Percentiles rank a stretch among this genome's conserved stretches.
Evolutionary conservation across 2,329 filamentous ascomycete species (phyloP).

Genomic region (Calonectria leucothoes): DNA sequence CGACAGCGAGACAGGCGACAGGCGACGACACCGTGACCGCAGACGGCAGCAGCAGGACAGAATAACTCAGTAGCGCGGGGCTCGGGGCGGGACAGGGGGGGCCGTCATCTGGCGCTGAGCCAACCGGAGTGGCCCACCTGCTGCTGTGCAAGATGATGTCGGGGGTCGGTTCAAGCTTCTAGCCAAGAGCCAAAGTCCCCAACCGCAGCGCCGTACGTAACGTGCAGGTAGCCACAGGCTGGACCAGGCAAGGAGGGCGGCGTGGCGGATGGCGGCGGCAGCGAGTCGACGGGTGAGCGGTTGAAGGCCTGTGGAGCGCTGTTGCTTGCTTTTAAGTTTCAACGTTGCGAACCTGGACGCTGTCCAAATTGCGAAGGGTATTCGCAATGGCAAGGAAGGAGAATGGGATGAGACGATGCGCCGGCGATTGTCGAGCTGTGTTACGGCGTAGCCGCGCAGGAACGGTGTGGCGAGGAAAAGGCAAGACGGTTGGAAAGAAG

Average conservation of each 20-base stretch:
- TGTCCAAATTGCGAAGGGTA: background rate
- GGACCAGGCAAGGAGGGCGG: slow-evolving; percentile 4
- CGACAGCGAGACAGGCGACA: slow-evolving; percentile 31
- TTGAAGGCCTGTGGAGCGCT: slow-evolving; percentile 17
- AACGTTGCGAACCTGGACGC: background rate
- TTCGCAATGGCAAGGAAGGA: background rate
- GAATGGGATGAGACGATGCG: background rate
- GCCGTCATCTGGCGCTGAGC: slow-evolving; percentile 46
- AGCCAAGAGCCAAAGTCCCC: slow-evolving; percentile 14
- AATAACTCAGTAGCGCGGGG: slow-evolving; percentile 44
- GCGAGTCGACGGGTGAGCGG: slow-evolving; percentile 5
- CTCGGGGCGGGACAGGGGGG: slow-evolving; percentile 44
- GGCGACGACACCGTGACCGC: slow-evolving; percentile 41
- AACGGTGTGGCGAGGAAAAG: background rate
- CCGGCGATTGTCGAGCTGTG: background rate
- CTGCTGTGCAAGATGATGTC: slow-evolving; percentile 32
- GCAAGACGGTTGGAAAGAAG: background rate
- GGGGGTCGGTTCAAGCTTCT: slow-evolving; percentile 23
- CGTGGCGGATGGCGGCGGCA: slow-evolving; percentile 7
- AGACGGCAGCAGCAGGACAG: slow-evolving; percentile 35
- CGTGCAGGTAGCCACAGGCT: slow-evolving; percentile 3
- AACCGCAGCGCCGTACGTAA: slow-evolving; percentile 12
- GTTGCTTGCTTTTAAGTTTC: slow-evolving; percentile 18
- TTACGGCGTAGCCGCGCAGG: background rate
- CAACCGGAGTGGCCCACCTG: slow-evolving; percentile 43